A percentile compares a stretch with the other conserved stretches of the same genome.
These are phyloP conservation scores for Zasmidium cellare DNA, from an alignment of 2,329 filamentous ascomycete genomes.

Conservation along the genomic window DNA sequence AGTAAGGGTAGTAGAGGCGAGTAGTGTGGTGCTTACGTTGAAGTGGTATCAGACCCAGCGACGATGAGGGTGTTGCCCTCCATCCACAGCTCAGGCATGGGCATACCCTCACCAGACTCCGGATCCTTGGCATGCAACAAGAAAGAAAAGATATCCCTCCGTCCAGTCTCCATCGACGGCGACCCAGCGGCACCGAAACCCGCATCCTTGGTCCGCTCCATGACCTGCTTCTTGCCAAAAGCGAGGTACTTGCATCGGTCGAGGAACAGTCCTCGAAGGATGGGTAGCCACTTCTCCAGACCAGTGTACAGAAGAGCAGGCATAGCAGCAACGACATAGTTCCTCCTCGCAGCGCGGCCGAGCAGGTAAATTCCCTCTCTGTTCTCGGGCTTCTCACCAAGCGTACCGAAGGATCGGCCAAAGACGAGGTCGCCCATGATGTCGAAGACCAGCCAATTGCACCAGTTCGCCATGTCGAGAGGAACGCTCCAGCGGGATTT, in stretches of 20 bases:
- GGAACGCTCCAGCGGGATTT: constrained; percentile 23
- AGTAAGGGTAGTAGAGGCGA: background rate
- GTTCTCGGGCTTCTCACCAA: constrained; percentile 25
- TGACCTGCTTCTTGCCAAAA: constrained; percentile 30
- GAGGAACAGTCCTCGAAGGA: constrained; percentile 24
- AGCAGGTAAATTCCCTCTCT: constrained; percentile 45
- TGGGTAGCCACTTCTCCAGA: constrained; percentile 24
- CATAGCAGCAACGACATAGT: constrained; percentile 41
- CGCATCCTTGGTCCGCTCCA: constrained; percentile 22
- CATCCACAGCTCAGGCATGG: constrained; percentile 45
- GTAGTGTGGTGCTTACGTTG: constrained; percentile 37
- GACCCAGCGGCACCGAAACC: constrained; percentile 14
- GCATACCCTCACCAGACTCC: constrained; percentile 44
- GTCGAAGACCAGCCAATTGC: constrained; percentile 50
- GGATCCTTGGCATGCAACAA: constrained; percentile 28
- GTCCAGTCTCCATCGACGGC: constrained; percentile 18
- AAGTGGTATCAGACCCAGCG: constrained; percentile 47
- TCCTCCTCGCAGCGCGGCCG: constrained; percentile 46
- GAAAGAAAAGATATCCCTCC: constrained; percentile 29
- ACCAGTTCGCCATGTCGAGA: constrained; percentile 26
- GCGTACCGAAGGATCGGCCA: constrained; percentile 34
- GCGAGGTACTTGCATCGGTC: constrained; percentile 30
- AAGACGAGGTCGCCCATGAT: constrained; percentile 53
- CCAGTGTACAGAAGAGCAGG: constrained; percentile 26
- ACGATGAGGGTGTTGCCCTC: constrained; percentile 53